Percentiles rank a stretch among this genome's conserved stretches.
Conservation (phyloP, 257 asterid species). For the Salvia miltiorrhiza region DNA sequence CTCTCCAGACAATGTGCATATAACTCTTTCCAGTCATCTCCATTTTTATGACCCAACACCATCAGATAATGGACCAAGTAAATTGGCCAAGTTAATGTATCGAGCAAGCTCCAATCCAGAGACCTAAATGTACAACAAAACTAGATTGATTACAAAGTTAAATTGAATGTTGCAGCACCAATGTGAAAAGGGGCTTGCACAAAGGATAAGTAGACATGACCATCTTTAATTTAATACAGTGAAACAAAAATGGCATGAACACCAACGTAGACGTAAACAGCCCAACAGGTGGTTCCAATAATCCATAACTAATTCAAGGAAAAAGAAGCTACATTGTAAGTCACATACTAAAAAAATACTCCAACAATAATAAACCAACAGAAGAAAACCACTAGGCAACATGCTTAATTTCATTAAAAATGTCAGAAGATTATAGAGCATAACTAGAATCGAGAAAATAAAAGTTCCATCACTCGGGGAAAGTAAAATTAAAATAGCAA, state of each 20-base stretch:
- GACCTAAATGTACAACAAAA: slow-evolving; percentile 40
- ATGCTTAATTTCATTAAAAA: neutral
- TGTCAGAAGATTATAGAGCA: slow-evolving; percentile 7
- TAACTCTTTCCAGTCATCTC: slow-evolving; percentile 63
- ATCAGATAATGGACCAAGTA: slow-evolving; percentile 62
- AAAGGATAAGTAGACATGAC: slow-evolving; percentile 8
- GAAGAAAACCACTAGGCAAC: neutral
- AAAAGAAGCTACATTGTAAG: slow-evolving; percentile 5
- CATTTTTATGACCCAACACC: slow-evolving; percentile 48
- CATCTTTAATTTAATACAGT: neutral
- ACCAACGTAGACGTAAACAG: slow-evolving; percentile 1
- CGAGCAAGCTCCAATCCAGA: slow-evolving; percentile 88
- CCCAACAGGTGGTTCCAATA: neutral
- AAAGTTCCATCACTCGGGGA: neutral
- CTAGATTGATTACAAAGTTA: slow-evolving; percentile 7
- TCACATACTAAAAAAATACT: neutral
- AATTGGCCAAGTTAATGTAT: slow-evolving; percentile 77
- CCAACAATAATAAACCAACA: slow-evolving; percentile 16
- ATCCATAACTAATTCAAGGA: neutral
- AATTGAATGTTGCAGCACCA: neutral
- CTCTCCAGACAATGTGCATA: slow-evolving; percentile 58
- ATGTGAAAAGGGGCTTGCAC: neutral
- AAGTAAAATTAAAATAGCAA: neutral
- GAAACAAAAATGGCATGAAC: slow-evolving; percentile 15
- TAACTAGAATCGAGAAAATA: slow-evolving; percentile 3